Percentiles rank a stretch among this genome's conserved stretches.
phyloP scores from a whole-genome alignment of 257 asterid genomes.

The Nicotiana otophora region DNA sequence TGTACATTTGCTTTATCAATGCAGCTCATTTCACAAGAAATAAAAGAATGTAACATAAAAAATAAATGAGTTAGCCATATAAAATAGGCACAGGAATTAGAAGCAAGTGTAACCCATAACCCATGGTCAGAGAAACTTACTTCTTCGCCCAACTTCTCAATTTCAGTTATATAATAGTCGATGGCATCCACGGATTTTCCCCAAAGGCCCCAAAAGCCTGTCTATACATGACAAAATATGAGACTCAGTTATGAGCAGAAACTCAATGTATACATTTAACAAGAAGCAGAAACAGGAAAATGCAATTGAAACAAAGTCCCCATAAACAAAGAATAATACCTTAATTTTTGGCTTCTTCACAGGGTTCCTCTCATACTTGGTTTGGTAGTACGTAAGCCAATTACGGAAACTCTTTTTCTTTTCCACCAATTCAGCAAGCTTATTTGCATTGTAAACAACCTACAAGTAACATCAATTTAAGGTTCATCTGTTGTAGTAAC shows the following conservation, averaged over 20 bases:
- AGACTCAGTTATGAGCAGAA: not conserved
- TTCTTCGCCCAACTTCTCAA: conserved; percentile 38
- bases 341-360: conserved; percentile 43
- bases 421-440: conserved; percentile 58
- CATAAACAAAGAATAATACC: conserved; percentile 35
- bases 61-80: no score
- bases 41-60: no score
- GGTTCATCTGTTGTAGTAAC: not conserved
- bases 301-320: not conserved
- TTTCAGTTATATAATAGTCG: conserved; percentile 47
- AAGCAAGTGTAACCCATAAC: not conserved
- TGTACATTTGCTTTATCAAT: no score
- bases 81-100: no score
- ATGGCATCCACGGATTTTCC: conserved; percentile 70
- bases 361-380: conserved; percentile 56
- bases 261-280: not conserved
- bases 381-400: conserved; percentile 75
- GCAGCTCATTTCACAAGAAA: no score
- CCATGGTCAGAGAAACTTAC: conserved; percentile 34
- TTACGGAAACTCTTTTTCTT: conserved; percentile 51
- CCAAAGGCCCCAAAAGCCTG: conserved; percentile 73
- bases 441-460: conserved; percentile 66
- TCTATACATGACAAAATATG: conserved; percentile 35
- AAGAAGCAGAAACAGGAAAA: not conserved
- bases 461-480: conserved; percentile 14